These are phyloP conservation scores for Monosporozyma yasuniensis DNA, from an alignment of 805 yeast species.

Conservation along the genomic window DNA sequence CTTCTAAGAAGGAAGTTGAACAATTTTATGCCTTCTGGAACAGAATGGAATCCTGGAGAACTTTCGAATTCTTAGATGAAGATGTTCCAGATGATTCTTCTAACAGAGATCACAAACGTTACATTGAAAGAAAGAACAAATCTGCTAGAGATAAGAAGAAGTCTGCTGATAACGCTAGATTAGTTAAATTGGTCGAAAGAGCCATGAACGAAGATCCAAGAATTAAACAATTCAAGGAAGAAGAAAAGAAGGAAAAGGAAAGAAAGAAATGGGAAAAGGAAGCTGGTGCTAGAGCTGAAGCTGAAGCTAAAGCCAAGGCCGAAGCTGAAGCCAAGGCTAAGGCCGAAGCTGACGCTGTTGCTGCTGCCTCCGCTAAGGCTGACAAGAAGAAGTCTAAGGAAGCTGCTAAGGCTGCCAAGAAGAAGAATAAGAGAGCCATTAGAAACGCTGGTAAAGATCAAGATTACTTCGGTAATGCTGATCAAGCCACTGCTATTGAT, in stretches of 20 bases:
- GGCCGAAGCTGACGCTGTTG: constrained; percentile 65
- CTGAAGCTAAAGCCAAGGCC: constrained; percentile 79
- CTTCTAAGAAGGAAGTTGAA: constrained; percentile 75
- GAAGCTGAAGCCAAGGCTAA: constrained; percentile 82
- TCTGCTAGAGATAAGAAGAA: constrained; percentile 95
- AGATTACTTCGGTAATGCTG: constrained; percentile 76
- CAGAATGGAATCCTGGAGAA: constrained; percentile 95
- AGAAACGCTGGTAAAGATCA: constrained; percentile 77
- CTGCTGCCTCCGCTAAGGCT: constrained; percentile 52
- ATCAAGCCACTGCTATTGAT: constrained; percentile 53
- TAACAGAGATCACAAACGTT: constrained; percentile 98
- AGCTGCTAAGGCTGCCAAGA: constrained; percentile 79
- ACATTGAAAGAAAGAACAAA: constrained; percentile 93
- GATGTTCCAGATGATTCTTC: constrained; percentile 99
- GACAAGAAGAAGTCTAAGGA: constrained; percentile 92
- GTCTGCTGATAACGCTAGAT: constrained; percentile 91
- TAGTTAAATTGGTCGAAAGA: constrained; percentile 77
- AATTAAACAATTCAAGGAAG: constrained; percentile 85
- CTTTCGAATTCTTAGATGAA: constrained; percentile 96
- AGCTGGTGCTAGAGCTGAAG: constrained; percentile 95
- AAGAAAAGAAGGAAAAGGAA: constrained; percentile 90
- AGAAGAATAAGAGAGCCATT: constrained; percentile 89
- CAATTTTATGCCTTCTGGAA: constrained; percentile 86
- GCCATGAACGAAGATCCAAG: constrained; percentile 91
- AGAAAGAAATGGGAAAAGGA: constrained; percentile 95